These are phyloP conservation scores for Trichaptum fuscoviolaceum DNA, from an alignment of 768 basidiomycete genomes.

Conservation along the genomic window DNA sequence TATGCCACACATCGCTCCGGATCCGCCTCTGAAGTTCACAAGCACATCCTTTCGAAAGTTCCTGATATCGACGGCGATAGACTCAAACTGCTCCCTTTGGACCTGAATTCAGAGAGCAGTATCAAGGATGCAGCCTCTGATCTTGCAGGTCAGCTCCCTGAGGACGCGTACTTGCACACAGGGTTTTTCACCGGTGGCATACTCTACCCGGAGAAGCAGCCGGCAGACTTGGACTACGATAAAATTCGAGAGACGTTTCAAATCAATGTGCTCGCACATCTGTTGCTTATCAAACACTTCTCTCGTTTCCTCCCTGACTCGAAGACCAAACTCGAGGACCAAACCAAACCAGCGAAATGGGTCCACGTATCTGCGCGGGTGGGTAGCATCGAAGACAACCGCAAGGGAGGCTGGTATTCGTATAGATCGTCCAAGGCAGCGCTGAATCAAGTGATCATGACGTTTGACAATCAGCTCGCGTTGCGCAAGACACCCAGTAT, in stretches of 20 bases:
- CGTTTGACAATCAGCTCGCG: conserved; percentile 50
- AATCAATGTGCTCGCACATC: conserved; percentile 55
- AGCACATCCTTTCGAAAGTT: conserved; percentile 38
- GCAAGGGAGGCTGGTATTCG: conserved; percentile 56
- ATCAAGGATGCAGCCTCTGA: conserved; percentile 42
- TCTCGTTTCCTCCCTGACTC: conserved; percentile 46
- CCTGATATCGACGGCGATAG: conserved; percentile 37
- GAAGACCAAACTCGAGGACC: conserved; percentile 11
- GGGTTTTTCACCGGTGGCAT: conserved; percentile 53
- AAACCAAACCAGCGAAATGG: conserved; percentile 42
- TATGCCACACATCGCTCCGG: conserved; percentile 48
- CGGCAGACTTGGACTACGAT: conserved; percentile 40
- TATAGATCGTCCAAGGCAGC: conserved; percentile 60
- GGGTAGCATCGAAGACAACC: conserved; percentile 55
- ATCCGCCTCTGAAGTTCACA: conserved; percentile 30
- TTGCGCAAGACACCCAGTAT: conserved; percentile 43
- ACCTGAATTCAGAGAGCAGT: conserved; percentile 46
- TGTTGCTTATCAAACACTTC: conserved; percentile 60
- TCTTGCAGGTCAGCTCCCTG: conserved; percentile 32
- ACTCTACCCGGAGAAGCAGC: conserved; percentile 49
- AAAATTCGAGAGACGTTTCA: conserved; percentile 42
- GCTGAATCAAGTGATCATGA: conserved; percentile 57
- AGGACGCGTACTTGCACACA: conserved; percentile 42
- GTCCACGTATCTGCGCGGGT: conserved; percentile 56
- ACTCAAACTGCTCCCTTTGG: conserved; percentile 42